phyloP scores from a whole-genome alignment of 352 stramenopile species.

The Globisporangium ultimum region DNA sequence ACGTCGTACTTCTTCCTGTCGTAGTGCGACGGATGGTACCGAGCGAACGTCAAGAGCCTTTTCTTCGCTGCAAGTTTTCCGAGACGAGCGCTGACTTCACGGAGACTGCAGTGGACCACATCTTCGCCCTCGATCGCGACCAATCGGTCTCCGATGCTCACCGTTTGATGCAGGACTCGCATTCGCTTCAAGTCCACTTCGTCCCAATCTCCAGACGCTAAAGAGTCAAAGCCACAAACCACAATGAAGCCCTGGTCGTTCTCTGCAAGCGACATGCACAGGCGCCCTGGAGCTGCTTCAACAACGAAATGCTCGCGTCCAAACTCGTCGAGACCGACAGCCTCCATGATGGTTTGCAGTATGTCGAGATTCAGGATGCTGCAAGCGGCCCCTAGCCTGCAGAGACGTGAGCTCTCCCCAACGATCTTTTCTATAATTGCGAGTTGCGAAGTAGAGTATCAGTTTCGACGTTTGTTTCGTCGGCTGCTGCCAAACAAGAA shows the following conservation, averaged over 20 bases:
- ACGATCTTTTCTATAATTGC: slow-evolving; percentile 8
- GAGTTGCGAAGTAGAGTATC: not conserved
- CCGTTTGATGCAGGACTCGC: slow-evolving; percentile 24
- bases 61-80: slow-evolving; percentile 34
- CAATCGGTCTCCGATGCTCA: slow-evolving; percentile 46
- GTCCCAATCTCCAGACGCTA: slow-evolving; percentile 20
- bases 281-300: slow-evolving; percentile 36
- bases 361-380: not conserved
- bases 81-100: slow-evolving; percentile 43
- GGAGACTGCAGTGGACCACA: slow-evolving; percentile 35
- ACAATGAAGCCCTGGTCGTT: slow-evolving; percentile 40
- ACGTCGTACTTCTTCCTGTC: slow-evolving; percentile 36
- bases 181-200: slow-evolving; percentile 32
- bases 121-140: slow-evolving; percentile 46
- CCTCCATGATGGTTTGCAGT: slow-evolving; percentile 17
- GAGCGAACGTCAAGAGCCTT: slow-evolving; percentile 44
- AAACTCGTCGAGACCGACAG: slow-evolving; percentile 34
- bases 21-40: slow-evolving; percentile 32
- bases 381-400: not conserved
- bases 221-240: slow-evolving; percentile 36
- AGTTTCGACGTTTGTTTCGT: not conserved
- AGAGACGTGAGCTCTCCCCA: not conserved
- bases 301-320: slow-evolving; percentile 46
- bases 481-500: not conserved
- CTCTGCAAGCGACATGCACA: slow-evolving; percentile 56